Conservation (phyloP, 208 protist genomes). For the Trypanosoma mega region DNA sequence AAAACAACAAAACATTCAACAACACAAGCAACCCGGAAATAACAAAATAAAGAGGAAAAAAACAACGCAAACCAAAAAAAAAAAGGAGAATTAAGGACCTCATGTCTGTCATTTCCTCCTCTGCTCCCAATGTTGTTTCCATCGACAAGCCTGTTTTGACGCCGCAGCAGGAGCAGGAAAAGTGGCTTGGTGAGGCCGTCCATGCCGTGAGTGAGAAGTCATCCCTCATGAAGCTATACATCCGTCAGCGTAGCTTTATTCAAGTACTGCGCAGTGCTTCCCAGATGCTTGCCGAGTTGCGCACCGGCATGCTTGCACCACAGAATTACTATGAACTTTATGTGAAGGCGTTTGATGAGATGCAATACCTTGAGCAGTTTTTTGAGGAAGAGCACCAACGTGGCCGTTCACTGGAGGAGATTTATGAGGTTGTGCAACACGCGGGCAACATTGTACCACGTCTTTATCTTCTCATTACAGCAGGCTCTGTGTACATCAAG, state of each 20-base stretch:
- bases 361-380: conserved; percentile 87
- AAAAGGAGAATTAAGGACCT: background rate
- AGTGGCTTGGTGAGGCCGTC: conserved; percentile 83
- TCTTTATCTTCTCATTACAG: conserved; percentile 96
- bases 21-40: background rate
- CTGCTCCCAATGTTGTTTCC: conserved; percentile 32
- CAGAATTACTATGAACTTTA: conserved; percentile 99
- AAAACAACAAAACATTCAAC: background rate
- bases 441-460: conserved; percentile 97
- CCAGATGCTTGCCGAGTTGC: conserved; percentile 94
- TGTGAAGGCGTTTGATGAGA: conserved; percentile 91
- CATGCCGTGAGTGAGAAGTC: conserved; percentile 69
- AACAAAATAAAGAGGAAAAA: conserved; percentile 9
- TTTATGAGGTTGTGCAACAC: conserved; percentile 98
- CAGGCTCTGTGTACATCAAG: conserved; percentile 95
- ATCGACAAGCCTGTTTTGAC: conserved; percentile 64
- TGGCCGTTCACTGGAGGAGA: conserved; percentile 65
- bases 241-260: conserved; percentile 77
- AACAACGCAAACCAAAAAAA: background rate
- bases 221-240: conserved; percentile 72
- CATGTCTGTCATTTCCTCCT: background rate
- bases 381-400: conserved; percentile 81
- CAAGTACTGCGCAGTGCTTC: conserved; percentile 88
- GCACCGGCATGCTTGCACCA: conserved; percentile 93
- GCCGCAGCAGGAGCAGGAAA: conserved; percentile 90